These are phyloP conservation scores for Leishmania arabica DNA, from an alignment of 208 protist genomes.

Conservation along the genomic window DNA sequence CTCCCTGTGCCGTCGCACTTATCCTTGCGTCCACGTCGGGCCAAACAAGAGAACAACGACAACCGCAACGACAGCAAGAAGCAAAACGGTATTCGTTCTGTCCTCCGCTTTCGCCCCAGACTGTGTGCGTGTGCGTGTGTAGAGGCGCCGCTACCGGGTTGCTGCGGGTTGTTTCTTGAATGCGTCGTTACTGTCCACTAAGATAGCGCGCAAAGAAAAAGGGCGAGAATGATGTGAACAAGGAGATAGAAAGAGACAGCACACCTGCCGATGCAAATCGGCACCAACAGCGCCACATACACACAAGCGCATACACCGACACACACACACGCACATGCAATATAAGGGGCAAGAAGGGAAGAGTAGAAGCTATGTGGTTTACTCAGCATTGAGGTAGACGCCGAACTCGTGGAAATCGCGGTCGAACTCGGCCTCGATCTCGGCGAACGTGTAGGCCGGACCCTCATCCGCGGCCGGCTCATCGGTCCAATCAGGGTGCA, in stretches of 20 bases:
- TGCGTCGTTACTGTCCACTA: background rate
- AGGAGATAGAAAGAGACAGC: background rate
- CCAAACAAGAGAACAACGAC: background rate
- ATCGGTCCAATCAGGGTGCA: slow-evolving; percentile 93
- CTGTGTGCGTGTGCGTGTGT: background rate
- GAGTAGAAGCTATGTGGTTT: slow-evolving; percentile 15
- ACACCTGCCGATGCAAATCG: background rate
- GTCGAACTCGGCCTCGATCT: slow-evolving; percentile 92
- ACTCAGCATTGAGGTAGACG: slow-evolving; percentile 90
- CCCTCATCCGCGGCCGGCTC: slow-evolving; percentile 89
- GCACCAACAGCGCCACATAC: slow-evolving; percentile 1
- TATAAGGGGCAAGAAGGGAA: background rate
- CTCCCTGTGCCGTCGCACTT: background rate
- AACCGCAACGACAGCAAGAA: background rate
- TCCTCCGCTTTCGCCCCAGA: background rate
- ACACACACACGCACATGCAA: background rate
- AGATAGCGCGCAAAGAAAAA: background rate
- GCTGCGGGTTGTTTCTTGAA: background rate
- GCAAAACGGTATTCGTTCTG: background rate
- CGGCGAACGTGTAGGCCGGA: slow-evolving; percentile 87
- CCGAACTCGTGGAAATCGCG: slow-evolving; percentile 91
- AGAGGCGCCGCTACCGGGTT: background rate
- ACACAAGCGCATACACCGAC: background rate
- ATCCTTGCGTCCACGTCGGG: background rate
- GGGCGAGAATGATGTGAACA: background rate